Evolutionary conservation across 495 filamentous ascomycete genomes (phyloP).

Genomic region (Aspergillus bertholletiae): DNA sequence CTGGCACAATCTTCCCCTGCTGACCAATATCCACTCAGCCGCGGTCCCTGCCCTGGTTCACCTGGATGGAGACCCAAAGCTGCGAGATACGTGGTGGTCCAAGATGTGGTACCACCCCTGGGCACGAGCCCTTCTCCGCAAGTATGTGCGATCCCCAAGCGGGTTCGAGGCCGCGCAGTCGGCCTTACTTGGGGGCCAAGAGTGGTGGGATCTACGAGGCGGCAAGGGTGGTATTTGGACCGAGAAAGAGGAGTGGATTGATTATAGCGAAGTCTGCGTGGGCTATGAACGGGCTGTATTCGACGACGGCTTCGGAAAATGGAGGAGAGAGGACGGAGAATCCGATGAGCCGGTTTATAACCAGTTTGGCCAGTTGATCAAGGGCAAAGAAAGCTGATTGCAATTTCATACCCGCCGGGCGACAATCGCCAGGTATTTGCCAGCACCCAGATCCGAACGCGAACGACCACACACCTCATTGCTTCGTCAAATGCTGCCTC

Average conservation of each 20-base stretch:
- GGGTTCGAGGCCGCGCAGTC: constrained; percentile 41
- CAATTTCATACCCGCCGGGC: too few species aligned
- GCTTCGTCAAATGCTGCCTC: not conserved
- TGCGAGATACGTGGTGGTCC: constrained; percentile 47
- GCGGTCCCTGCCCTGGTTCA: constrained; percentile 49
- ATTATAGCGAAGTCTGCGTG: constrained; percentile 51
- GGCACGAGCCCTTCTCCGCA: constrained; percentile 48
- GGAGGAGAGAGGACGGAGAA: constrained; percentile 61
- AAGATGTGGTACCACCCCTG: constrained; percentile 57
- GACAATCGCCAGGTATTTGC: too few species aligned
- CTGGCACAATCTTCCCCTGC: constrained; percentile 49
- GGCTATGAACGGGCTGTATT: constrained; percentile 50
- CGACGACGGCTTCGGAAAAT: constrained; percentile 36
- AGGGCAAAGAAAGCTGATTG: constrained; percentile 29
- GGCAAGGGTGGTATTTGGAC: constrained; percentile 61
- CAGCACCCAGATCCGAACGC: not conserved
- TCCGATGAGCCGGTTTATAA: constrained; percentile 55
- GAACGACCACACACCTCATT: not conserved
- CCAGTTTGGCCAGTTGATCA: constrained; percentile 36
- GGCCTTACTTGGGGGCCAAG: constrained; percentile 44
- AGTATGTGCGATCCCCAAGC: constrained; percentile 44
- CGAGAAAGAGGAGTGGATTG: constrained; percentile 49
- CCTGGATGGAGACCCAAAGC: constrained; percentile 41
- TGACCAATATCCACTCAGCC: constrained; percentile 51
- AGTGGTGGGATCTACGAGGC: constrained; percentile 52